Conservation (phyloP, 108 stramenopile species). For the Fragilaria crotonensis region DNA sequence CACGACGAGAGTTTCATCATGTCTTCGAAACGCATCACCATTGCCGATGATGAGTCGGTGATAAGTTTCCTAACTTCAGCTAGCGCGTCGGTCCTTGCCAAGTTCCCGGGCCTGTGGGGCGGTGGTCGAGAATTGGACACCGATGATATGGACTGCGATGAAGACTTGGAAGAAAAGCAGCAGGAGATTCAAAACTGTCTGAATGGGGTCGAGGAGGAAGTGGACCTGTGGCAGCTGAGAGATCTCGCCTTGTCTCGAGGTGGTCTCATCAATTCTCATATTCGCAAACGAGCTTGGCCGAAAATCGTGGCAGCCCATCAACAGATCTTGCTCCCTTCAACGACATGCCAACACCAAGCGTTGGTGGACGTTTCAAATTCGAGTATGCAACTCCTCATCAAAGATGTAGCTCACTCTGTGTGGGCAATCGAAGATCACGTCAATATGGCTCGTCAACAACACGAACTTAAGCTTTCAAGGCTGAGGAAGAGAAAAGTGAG, state of each 20-base stretch:
- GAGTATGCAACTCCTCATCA: background rate
- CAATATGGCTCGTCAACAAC: background rate
- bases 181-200: conserved; percentile 20
- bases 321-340: background rate
- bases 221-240: conserved; percentile 38
- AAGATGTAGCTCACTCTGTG: conserved; percentile 1
- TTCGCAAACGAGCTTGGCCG: conserved; percentile 25
- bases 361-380: background rate
- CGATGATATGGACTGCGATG: too few species aligned
- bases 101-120: too few species aligned
- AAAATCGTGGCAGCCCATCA: conserved; percentile 16
- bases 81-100: too few species aligned
- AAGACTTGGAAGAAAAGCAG: conserved; percentile 12
- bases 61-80: too few species aligned
- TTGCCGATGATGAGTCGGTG: too few species aligned
- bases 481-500: background rate
- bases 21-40: too few species aligned
- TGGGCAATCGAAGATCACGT: conserved; percentile 13
- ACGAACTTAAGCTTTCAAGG: background rate
- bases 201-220: conserved; percentile 7
- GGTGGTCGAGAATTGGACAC: too few species aligned
- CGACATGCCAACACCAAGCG: background rate
- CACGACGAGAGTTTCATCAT: too few species aligned
- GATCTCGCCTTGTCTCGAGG: conserved; percentile 37
- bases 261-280: conserved; percentile 16